Base-by-base conservation (phyloP, 345 rosid genomes). In the Reutealis trisperma region DNA sequence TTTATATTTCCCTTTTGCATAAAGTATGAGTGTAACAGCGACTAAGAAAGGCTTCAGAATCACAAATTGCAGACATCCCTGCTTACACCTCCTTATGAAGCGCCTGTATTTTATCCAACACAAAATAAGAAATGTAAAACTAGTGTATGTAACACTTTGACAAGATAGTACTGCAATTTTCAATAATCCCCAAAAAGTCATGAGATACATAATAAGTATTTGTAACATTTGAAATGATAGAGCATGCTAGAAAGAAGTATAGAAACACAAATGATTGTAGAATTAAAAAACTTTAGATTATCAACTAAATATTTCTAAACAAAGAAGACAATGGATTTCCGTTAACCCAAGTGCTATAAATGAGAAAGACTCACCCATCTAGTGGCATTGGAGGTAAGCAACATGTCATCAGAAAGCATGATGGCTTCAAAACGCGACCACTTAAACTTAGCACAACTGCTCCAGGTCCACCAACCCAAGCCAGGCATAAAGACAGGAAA, bases 401-500 rank as follows among this genome's bases (percentile, higher is more conserved):
- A 82, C 98, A 94, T 25, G 98, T 93, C 94, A 94, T 91, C 81
- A 94, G 85, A 84, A 79, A 86, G 84, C 86, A 87, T 8, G 96
- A 89, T 52, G 98, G 98, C 91, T 91, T 90, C 74, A 94, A 71
- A 69, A 89, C 85, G 61, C 98, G 88, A 30, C 98, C 98, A 75
- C 88, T 93, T 84, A 94, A 88, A 76, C 98, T 94, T 72, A 94
- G 79, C 68, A 93, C 98, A 76, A 94, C 98, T 3, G 97, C 89
- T 73, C 98, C 98, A 71, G 98, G 98, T 42, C 98, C 98, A 77
- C 98, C 98, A 86, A 94, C 98, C 98, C 98, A 94, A 18, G 95
- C 98, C 78, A 94, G 89, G 87, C 98, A 94, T 72, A 94, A 78
- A 27, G 98, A 93, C 49, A 94, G 83, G 86, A 94, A 94, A 80